phyloP scores from a whole-genome alignment of 2,329 filamentous ascomycete genomes.

The Aschersonia sp. region DNA sequence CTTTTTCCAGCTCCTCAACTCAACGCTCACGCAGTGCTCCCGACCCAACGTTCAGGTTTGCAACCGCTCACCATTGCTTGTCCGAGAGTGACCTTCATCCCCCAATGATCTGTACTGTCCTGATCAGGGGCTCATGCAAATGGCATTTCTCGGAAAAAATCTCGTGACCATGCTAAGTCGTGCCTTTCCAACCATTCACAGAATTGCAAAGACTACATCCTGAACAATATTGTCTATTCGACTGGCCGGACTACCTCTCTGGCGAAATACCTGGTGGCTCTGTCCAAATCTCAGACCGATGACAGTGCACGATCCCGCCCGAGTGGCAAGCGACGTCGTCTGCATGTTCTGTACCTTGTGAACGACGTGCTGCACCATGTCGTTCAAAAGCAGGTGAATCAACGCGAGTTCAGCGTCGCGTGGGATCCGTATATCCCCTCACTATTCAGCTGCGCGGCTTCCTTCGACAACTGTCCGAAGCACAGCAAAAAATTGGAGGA shows the following conservation, averaged over 20 bases:
- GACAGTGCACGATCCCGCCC: conserved; percentile 23
- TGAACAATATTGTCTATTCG: conserved; percentile 57
- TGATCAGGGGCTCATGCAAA: not conserved
- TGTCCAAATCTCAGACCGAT: conserved; percentile 34
- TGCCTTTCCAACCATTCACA: conserved; percentile 19
- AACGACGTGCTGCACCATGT: conserved; percentile 66
- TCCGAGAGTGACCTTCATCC: conserved; percentile 3
- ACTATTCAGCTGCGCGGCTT: conserved; percentile 44
- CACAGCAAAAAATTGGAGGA: conserved; percentile 49
- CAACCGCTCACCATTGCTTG: conserved; percentile 14
- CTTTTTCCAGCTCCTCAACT: conserved; percentile 52
- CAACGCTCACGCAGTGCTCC: conserved; percentile 56
- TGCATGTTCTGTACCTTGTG: conserved; percentile 65
- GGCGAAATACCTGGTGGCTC: conserved; percentile 59
- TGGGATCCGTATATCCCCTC: conserved; percentile 44
- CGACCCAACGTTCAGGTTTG: conserved; percentile 81
- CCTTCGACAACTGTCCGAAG: conserved; percentile 46
- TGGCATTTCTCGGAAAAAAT: conserved; percentile 1
- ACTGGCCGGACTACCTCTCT: conserved; percentile 49
- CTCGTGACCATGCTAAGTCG: conserved; percentile 7
- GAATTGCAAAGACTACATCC: conserved; percentile 81
- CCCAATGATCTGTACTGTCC: not conserved
- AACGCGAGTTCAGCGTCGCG: conserved; percentile 34
- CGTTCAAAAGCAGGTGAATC: conserved; percentile 20
- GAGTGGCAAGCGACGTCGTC: conserved; percentile 50